Conservation (phyloP, 2,329 filamentous ascomycete genomes). For the Trichoderma oligosporum region DNA sequence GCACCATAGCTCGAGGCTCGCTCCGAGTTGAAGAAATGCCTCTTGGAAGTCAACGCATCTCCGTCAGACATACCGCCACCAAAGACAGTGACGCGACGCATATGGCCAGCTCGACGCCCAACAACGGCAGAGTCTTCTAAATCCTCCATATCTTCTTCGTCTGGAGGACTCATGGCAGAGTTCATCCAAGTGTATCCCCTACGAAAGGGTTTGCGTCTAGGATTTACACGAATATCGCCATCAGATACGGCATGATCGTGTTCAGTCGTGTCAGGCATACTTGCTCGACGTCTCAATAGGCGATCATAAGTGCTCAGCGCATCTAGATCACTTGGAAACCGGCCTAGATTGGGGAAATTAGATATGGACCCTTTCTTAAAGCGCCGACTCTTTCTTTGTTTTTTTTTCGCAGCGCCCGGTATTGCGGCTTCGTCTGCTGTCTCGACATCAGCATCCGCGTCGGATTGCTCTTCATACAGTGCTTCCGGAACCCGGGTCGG, state of each 20-base stretch:
- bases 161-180: constrained; percentile 42
- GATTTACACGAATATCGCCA: constrained; percentile 65
- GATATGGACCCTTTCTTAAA: constrained; percentile 55
- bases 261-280: constrained; percentile 58
- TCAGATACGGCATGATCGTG: constrained; percentile 67
- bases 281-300: constrained; percentile 60
- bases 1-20: constrained; percentile 69
- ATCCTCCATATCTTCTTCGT: constrained; percentile 50
- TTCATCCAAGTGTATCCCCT: constrained; percentile 58
- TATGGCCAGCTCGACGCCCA: constrained; percentile 57
- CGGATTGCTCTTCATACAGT: constrained; percentile 47
- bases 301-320: constrained; percentile 42
- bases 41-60: constrained; percentile 53
- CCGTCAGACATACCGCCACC: constrained; percentile 62
- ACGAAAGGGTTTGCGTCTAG: constrained; percentile 48
- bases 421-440: constrained; percentile 71
- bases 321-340: constrained; percentile 41
- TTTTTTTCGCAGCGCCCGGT: constrained; percentile 43
- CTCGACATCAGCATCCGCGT: constrained; percentile 67
- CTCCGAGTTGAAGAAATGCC: constrained; percentile 60
- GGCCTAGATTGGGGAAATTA: constrained; percentile 61
- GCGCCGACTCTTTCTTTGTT: constrained; percentile 61
- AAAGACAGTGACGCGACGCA: constrained; percentile 63
- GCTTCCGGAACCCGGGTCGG: constrained; percentile 51
- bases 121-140: constrained; percentile 45